These are phyloP conservation scores for Biscogniauxia sp. DNA, from an alignment of 2,329 filamentous ascomycete genomes.

Conservation along the genomic window DNA sequence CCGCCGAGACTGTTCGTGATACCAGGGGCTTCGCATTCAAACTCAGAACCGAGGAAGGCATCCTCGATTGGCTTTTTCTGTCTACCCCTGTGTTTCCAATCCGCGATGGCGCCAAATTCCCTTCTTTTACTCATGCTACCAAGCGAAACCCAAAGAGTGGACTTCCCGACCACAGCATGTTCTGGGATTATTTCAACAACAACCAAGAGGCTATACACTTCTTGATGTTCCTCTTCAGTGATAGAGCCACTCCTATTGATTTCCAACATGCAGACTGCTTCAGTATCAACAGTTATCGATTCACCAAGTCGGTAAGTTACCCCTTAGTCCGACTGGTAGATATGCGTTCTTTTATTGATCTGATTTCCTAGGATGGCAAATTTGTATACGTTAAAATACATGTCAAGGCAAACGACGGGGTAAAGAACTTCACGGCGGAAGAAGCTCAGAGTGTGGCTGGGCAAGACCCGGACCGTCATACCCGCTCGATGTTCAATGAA, in stretches of 20 bases:
- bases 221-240: constrained; percentile 50
- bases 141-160: constrained; percentile 22
- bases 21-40: constrained; percentile 26
- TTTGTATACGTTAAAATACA: constrained; percentile 35
- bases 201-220: constrained; percentile 50
- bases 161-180: constrained; percentile 23
- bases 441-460: constrained; percentile 38
- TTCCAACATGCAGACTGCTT: constrained; percentile 46
- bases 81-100: constrained; percentile 27
- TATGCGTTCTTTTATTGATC: constrained; percentile 46
- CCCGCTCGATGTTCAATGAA: constrained; percentile 35
- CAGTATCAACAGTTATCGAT: constrained; percentile 47
- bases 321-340: neutral
- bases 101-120: constrained; percentile 25
- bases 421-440: constrained; percentile 40
- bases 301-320: constrained; percentile 34
- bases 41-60: constrained; percentile 23
- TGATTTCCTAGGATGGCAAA: constrained; percentile 34
- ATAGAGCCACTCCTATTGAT: constrained; percentile 47
- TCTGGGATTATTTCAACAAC: constrained; percentile 29
- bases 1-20: constrained; percentile 24
- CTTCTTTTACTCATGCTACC: constrained; percentile 23
- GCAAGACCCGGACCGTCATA: constrained; percentile 51
- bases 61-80: constrained; percentile 21
- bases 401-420: constrained; percentile 46